Percentiles rank a stretch among this genome's conserved stretches.
These are phyloP conservation scores for Esteya vermicola DNA, from an alignment of 2,329 filamentous ascomycete genomes.

Conservation along the genomic window DNA sequence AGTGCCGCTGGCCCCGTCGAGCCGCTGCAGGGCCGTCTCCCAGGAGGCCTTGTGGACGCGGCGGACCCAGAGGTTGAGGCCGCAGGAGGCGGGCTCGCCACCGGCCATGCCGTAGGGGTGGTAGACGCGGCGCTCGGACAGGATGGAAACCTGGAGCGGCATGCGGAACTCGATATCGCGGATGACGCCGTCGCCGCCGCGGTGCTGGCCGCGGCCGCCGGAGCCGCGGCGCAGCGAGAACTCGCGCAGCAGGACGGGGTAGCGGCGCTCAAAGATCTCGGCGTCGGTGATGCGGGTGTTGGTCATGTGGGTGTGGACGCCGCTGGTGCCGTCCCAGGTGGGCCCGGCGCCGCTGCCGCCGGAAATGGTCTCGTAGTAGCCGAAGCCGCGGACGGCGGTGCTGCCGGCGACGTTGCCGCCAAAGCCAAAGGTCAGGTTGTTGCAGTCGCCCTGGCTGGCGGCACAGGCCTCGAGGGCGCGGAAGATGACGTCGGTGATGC, in stretches of 20 bases:
- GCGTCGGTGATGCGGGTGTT: slow-evolving; percentile 74
- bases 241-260: slow-evolving; percentile 57
- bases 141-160: slow-evolving; percentile 52
- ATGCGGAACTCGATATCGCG: slow-evolving; percentile 72
- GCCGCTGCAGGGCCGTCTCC: slow-evolving; percentile 26
- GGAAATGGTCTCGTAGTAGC: slow-evolving; percentile 77
- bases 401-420: slow-evolving; percentile 48
- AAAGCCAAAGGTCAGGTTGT: slow-evolving; percentile 76
- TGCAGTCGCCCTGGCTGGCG: slow-evolving; percentile 67
- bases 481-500: slow-evolving; percentile 72
- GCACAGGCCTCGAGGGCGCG: slow-evolving; percentile 69
- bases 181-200: slow-evolving; percentile 63
- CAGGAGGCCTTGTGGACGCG: slow-evolving; percentile 46
- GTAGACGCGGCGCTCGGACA: slow-evolving; percentile 59
- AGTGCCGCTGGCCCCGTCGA: slow-evolving; percentile 18
- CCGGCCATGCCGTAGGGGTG: slow-evolving; percentile 73
- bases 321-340: slow-evolving; percentile 57
- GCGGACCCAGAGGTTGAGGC: slow-evolving; percentile 77
- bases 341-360: slow-evolving; percentile 63
- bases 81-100: slow-evolving; percentile 63
- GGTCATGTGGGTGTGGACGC: slow-evolving; percentile 77
- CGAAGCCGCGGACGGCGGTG: slow-evolving; percentile 56
- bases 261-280: slow-evolving; percentile 65
- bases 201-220: slow-evolving; percentile 50
- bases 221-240: slow-evolving; percentile 51